Base-by-base conservation (phyloP, 257 asterid genomes). In the Nicotiana attenuata region DNA sequence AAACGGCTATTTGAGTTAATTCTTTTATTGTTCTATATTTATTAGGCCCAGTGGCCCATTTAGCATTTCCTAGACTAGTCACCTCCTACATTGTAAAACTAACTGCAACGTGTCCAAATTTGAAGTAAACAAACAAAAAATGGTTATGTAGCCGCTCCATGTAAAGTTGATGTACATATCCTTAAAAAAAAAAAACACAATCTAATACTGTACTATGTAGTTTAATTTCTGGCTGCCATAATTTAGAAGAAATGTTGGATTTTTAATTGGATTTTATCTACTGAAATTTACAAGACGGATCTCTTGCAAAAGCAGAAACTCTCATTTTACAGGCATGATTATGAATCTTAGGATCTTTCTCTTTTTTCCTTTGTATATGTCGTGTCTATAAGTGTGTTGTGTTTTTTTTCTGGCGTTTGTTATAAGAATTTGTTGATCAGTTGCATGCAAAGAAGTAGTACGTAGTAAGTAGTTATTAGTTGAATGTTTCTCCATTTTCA, bases 121-220 rank as follows among this genome's bases (percentile, higher is more conserved):
- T 64, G 41, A 64, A 28, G 38, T 10, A 26, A 60, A 20, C 31
- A 5, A 64, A 64, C 38, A 26, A 64, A 26, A 64, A 64, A 10
- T 64, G 68, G 68, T 64, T 64, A 13, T 26, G 10, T 64, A 24
- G 69, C 69, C 38, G 69, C 38, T 64, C n/a, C 38, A n/a, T n/a
- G n/a, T n/a, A n/a, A n/a, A n/a, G n/a, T n/a, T n/a, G n/a, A n/a
- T 22, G 69, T 64, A 33, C 59, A 71, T 71, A 71, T 71, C 38
- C 78, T 71, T 71, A 8, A 69, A 71, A 71, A 5, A 20, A n/a
- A 1, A 26, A 3, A 17, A 41, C 55, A 20, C 35, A 71, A 45
- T 45, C 6, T 22, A 41, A 5, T 69, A 11, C 26, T 20, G 10
- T 31, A 3, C 24, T 16, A 7, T 13, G 64, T n/a, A 57, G 64